phyloP scores from a whole-genome alignment of 2,329 filamentous ascomycete genomes.

The Fusarium globosum region DNA sequence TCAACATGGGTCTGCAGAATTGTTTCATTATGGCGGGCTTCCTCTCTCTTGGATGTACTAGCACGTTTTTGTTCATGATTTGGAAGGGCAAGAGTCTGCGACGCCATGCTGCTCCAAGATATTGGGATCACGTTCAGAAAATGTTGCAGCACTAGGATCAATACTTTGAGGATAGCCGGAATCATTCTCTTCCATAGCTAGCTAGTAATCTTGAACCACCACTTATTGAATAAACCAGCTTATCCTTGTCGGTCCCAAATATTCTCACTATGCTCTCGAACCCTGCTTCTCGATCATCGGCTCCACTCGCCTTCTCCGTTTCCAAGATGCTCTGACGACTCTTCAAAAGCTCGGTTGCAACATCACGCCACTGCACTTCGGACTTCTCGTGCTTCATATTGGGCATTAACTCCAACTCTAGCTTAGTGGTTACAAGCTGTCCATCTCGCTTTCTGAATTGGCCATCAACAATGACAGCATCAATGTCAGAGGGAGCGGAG shows the following conservation, averaged over 20 bases:
- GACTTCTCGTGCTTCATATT: not conserved
- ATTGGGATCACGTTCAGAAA: not conserved
- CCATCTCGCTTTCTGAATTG: slow-evolving; percentile 15
- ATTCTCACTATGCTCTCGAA: not conserved
- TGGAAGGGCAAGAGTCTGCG: slow-evolving; percentile 1
- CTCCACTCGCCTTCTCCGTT: not conserved
- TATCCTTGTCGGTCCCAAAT: not conserved
- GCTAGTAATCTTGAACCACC: accelerated
- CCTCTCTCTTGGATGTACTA: not conserved
- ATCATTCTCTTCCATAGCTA: not conserved
- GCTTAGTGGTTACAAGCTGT: not conserved
- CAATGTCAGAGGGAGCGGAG: not conserved
- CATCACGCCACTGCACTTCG: not conserved
- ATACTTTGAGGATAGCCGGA: too few species aligned
- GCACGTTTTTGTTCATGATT: not conserved
- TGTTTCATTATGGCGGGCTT: not conserved
- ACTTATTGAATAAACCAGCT: not conserved
- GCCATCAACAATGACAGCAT: slow-evolving; percentile 7
- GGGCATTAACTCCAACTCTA: not conserved
- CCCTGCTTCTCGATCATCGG: not conserved
- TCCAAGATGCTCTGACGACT: not conserved
- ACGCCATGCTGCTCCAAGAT: not conserved
- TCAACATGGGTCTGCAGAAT: not conserved
- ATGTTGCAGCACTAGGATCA: not conserved
- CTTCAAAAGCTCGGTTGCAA: not conserved